Evolutionary conservation across 768 basidiomycete species (phyloP), one percentile per base, ranked within the genome.

Genomic region (Leccinum aurantiacum): DNA sequence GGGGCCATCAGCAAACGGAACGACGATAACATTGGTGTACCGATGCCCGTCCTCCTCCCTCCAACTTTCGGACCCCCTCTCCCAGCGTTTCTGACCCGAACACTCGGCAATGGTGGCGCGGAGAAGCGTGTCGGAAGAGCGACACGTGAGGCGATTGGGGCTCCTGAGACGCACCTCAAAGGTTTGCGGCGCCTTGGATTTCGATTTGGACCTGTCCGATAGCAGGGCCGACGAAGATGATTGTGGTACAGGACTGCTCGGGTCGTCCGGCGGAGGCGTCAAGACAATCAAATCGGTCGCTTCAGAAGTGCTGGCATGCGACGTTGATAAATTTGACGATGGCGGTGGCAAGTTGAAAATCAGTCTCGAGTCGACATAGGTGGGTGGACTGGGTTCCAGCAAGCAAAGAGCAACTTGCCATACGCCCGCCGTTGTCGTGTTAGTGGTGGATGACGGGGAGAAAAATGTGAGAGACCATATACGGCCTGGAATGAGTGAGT

Each of bases 311-410:
- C 35, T 49, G 2, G 29, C 15, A 22, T 53, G 8, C 19, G 25
- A 14, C 6, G 38, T 4, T 5, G 15, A 19, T 17, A 29, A 9
- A 41, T 22, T 51, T n/a, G 57, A 54, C 33, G 55, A 56, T 11
- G 62, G 60, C 5, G 62, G 66, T 22, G 73, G 76, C 24, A 78
- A 72, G 0, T 74, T 68, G 41, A 86, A 75, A 37, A 85, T 56
- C 9, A 88, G 73, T 4, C 76, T 77, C 0, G 83, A 81, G 64
- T 87, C 80, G 38, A 89, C 63, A 63, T 77, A 83, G 5, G 86
- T 84, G 3, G 87, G 82, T 0, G 84, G 80, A 59, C 86, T 86
- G 54, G 82, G 75, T 55, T 84, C 82, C 6, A 82, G 72, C 5
- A 88, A 69, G 1, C 77, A 77, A 2, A 88, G 80, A 1, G 77